Evolutionary conservation across 495 filamentous ascomycete genomes (phyloP).

Genomic region (Aspergillus funiculosus): DNA sequence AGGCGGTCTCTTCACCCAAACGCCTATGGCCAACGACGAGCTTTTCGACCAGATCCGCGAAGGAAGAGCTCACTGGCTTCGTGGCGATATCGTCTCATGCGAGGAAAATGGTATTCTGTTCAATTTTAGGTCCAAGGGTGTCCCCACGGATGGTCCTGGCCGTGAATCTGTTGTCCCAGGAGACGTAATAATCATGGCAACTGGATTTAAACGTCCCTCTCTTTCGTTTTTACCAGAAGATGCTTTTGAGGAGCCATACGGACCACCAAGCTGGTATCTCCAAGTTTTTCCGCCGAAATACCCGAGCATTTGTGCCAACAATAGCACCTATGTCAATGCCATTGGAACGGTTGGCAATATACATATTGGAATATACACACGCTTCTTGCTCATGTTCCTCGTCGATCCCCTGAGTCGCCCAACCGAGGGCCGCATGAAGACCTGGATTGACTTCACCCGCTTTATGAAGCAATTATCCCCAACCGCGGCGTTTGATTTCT

Average conservation of each 20-base stretch:
- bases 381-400: slow-evolving; percentile 80
- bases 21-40: slow-evolving; percentile 81
- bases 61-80: slow-evolving; percentile 71
- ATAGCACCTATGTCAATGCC: slow-evolving; percentile 76
- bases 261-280: slow-evolving; percentile 81
- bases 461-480: slow-evolving; percentile 63
- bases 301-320: slow-evolving; percentile 66
- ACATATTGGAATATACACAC: slow-evolving; percentile 84
- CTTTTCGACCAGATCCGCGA: slow-evolving; percentile 71
- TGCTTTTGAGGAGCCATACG: slow-evolving; percentile 64
- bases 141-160: slow-evolving; percentile 68
- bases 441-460: slow-evolving; percentile 83
- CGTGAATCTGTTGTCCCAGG: slow-evolving; percentile 54
- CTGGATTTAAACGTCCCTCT: slow-evolving; percentile 68
- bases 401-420: slow-evolving; percentile 71
- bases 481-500: slow-evolving; percentile 75
- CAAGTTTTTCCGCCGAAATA: slow-evolving; percentile 66
- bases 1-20: slow-evolving; percentile 66
- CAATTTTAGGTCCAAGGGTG: slow-evolving; percentile 64
- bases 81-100: slow-evolving; percentile 68
- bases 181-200: slow-evolving; percentile 79
- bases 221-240: slow-evolving; percentile 67
- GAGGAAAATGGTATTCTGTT: slow-evolving; percentile 60
- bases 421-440: slow-evolving; percentile 66
- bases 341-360: slow-evolving; percentile 78